phyloP scores from a whole-genome alignment of 148 eudicot genomes.

The Vaccinium myrtillus region DNA sequence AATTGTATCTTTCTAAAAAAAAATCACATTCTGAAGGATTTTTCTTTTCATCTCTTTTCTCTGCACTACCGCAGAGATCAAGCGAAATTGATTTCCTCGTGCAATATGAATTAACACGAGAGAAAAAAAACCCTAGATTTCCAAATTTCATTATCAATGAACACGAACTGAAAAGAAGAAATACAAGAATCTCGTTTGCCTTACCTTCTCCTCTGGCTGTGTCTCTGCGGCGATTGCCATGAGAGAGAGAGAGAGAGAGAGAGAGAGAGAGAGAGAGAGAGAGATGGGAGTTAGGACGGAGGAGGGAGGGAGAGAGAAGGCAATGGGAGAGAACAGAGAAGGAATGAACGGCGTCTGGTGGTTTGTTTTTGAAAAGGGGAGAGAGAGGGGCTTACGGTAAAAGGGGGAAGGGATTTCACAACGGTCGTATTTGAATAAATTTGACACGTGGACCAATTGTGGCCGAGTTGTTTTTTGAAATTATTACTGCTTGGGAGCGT shows the following conservation, averaged over 20 bases:
- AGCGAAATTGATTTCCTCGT: background rate
- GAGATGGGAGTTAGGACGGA: background rate
- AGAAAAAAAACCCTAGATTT: slow-evolving; percentile 16
- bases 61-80: background rate
- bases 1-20: background rate
- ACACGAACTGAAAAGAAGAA: background rate
- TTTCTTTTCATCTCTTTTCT: background rate
- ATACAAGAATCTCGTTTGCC: background rate
- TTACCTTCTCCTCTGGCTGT: slow-evolving; percentile 46
- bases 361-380: background rate
- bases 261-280: background rate
- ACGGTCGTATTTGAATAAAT: slow-evolving; percentile 10
- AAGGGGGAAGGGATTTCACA: background rate
- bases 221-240: slow-evolving; percentile 58
- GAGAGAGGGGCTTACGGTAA: background rate
- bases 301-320: slow-evolving; percentile 10
- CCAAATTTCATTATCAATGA: background rate
- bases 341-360: background rate
- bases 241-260: slow-evolving; percentile 12
- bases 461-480: background rate
- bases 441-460: slow-evolving; percentile 6
- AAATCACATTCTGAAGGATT: background rate
- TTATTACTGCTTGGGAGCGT: background rate
- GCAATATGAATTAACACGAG: background rate
- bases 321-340: slow-evolving; percentile 12